Evolutionary conservation across 2,329 filamentous ascomycete genomes (phyloP), one percentile per base, ranked within the genome.

Genomic region (Lachnellula suecica): DNA sequence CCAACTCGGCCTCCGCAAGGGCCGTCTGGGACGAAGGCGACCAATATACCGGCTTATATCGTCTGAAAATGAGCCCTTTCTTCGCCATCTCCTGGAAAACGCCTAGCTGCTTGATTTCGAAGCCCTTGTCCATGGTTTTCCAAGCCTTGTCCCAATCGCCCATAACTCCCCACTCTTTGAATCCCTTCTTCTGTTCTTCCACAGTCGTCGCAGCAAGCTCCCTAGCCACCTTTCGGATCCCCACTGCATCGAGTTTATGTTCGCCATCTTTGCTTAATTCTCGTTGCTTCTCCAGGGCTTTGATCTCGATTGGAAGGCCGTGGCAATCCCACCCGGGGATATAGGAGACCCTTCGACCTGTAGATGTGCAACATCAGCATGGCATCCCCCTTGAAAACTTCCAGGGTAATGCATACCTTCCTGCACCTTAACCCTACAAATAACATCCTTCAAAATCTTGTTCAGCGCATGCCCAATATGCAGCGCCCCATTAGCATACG

Each of bases 241-340:
- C 79, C 45, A 83, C 73, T 0, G 82, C 22, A 71, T 74, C 65
- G 78, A 75, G 44, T 63, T 66, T 56, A 20, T 72, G 65, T n/a
- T 71, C 66, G 10, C 49, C 52, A 53, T 61, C 44, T 38, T 61
- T 55, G 24, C 44, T 43, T 41, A 64, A 51, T 31, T 55, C 54
- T 34, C 58, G 57, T 19, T 62, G 51, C 51, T 61, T 64, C 37
- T 63, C 68, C 15, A 99, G 79, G 22, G 92, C 94, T 72, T 97
- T 99, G 63, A 97, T 80, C 77, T 99, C 94, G 66, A 99, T 99
- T 1, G 94, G 94, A 44, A 99, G 79, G 0, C 94, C 94, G 75
- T 99, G 94, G 61, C 94, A 99, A 69, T 99, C 95, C 94, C 94
- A 99, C 42, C 94, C 93, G 2, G 94, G 94, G 15, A 91, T 78